These are phyloP conservation scores for Sclerotinia glacialis DNA, from an alignment of 2,329 filamentous ascomycete genomes.

Conservation along the genomic window DNA sequence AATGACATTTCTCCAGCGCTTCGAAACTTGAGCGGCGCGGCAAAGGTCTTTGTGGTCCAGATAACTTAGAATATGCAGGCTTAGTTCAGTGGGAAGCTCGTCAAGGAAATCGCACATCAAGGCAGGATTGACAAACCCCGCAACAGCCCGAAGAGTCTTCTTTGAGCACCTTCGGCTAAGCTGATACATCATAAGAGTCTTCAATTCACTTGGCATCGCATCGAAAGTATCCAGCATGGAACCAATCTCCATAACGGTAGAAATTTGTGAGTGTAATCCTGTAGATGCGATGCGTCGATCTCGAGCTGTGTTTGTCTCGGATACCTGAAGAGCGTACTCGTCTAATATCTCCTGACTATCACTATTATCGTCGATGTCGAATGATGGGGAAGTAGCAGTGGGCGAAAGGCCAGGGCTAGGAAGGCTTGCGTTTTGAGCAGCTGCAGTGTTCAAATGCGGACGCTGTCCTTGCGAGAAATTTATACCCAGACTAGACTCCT, in stretches of 20 bases:
- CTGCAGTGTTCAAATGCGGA: slow-evolving; percentile 62
- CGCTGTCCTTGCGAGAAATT: slow-evolving; percentile 49
- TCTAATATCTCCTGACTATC: slow-evolving; percentile 34
- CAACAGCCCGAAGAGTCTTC: slow-evolving; percentile 83
- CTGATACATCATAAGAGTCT: slow-evolving; percentile 96
- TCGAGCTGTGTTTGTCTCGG: slow-evolving; percentile 44
- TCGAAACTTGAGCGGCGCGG: slow-evolving; percentile 87
- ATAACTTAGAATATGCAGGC: slow-evolving; percentile 82
- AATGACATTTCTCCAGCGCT: slow-evolving; percentile 85
- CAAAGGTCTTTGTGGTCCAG: slow-evolving; percentile 84
- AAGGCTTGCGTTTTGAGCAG: slow-evolving; percentile 83
- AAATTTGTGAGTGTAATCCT: slow-evolving; percentile 28
- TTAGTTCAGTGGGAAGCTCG: slow-evolving; percentile 80
- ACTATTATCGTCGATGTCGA: slow-evolving; percentile 44
- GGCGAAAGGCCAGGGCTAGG: slow-evolving; percentile 94
- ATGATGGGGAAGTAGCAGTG: slow-evolving; percentile 70
- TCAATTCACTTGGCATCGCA: slow-evolving; percentile 84
- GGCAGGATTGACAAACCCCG: slow-evolving; percentile 87
- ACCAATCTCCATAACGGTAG: slow-evolving; percentile 71
- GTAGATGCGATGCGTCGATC: slow-evolving; percentile 33
- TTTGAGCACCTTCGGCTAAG: slow-evolving; percentile 84
- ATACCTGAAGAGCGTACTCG: slow-evolving; percentile 23
- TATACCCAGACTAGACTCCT: slow-evolving; percentile 54
- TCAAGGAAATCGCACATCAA: slow-evolving; percentile 91
- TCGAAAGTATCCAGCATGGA: slow-evolving; percentile 88